A percentile compares a stretch with the other conserved stretches of the same genome.
Conservation (phyloP, 2,329 filamentous ascomycete species). For the Escovopsis sp. region DNA sequence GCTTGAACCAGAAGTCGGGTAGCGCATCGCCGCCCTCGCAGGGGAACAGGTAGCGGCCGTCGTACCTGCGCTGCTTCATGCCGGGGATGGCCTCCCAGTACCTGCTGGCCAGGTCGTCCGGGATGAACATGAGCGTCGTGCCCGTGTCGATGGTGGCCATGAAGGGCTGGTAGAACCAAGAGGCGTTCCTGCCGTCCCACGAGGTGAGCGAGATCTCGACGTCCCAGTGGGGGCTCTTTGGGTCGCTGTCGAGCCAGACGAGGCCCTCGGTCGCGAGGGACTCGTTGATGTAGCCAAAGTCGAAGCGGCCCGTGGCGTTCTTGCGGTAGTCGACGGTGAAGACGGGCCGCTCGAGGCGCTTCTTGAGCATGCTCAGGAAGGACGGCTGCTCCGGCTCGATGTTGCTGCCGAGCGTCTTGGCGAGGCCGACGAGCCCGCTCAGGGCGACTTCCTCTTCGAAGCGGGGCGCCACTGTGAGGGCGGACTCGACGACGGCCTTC, state of each 20-base stretch:
- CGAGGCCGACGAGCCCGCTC: constrained; percentile 38
- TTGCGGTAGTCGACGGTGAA: constrained; percentile 36
- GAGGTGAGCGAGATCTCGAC: constrained; percentile 33
- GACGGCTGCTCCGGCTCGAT: constrained; percentile 27
- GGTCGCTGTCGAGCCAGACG: constrained; percentile 24
- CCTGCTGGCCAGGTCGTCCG: constrained; percentile 35
- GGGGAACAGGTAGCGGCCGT: constrained; percentile 41
- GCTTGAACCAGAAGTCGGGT: constrained; percentile 41
- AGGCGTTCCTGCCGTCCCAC: constrained; percentile 30
- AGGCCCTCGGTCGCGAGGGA: constrained; percentile 24
- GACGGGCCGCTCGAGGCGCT: constrained; percentile 24
- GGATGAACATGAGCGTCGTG: constrained; percentile 50
- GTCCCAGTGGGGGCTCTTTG: constrained; percentile 24
- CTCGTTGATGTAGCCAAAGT: constrained; percentile 35
- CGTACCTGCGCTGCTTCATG: constrained; percentile 27
- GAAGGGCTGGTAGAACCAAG: constrained; percentile 32
- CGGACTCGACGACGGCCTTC: constrained; percentile 35
- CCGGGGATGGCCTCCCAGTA: constrained; percentile 49
- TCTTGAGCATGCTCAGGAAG: constrained; percentile 29
- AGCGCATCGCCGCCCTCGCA: constrained; percentile 37
- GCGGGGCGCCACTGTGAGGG: constrained; percentile 25
- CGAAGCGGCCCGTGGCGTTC: constrained; percentile 32
- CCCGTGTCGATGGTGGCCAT: constrained; percentile 53
- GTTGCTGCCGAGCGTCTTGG: constrained; percentile 30
- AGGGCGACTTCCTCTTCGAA: constrained; percentile 28